Evolutionary conservation across 2,329 filamentous ascomycete species (phyloP).

Genomic region (Coniochaeta hoffmannii): DNA sequence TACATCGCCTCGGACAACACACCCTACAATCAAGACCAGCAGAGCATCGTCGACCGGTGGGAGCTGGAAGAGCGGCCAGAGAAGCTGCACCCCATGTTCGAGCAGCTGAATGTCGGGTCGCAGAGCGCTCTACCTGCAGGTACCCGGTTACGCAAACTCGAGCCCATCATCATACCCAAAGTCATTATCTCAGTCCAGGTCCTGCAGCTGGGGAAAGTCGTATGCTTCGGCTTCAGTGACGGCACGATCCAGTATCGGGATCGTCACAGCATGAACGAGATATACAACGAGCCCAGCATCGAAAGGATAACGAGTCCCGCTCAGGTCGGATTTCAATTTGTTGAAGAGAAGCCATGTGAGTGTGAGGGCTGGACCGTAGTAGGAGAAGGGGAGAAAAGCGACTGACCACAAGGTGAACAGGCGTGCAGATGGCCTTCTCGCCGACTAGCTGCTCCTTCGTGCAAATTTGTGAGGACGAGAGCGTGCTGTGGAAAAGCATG

Average conservation of each 20-base stretch:
- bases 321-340: constrained; percentile 71
- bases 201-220: constrained; percentile 61
- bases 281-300: constrained; percentile 57
- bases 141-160: constrained; percentile 51
- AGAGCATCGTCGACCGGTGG: constrained; percentile 79
- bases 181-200: constrained; percentile 61
- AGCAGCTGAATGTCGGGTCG: constrained; percentile 53
- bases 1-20: constrained; percentile 44
- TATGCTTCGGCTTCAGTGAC: constrained; percentile 72
- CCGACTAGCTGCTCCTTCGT: constrained; percentile 52
- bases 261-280: constrained; percentile 61
- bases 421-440: constrained; percentile 53
- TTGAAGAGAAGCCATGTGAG: constrained; percentile 58
- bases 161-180: constrained; percentile 63
- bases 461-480: constrained; percentile 51
- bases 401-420: constrained; percentile 21
- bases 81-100: constrained; percentile 66
- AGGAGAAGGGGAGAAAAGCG: not conserved
- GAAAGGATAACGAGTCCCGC: constrained; percentile 61
- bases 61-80: constrained; percentile 62
- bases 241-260: constrained; percentile 77
- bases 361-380: not conserved
- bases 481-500: constrained; percentile 50
- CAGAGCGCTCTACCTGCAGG: constrained; percentile 34
- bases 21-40: constrained; percentile 54